Evolutionary conservation across 2,329 filamentous ascomycete genomes (phyloP), one percentile per base, ranked within the genome.

Genomic region (Trichophyton simii): DNA sequence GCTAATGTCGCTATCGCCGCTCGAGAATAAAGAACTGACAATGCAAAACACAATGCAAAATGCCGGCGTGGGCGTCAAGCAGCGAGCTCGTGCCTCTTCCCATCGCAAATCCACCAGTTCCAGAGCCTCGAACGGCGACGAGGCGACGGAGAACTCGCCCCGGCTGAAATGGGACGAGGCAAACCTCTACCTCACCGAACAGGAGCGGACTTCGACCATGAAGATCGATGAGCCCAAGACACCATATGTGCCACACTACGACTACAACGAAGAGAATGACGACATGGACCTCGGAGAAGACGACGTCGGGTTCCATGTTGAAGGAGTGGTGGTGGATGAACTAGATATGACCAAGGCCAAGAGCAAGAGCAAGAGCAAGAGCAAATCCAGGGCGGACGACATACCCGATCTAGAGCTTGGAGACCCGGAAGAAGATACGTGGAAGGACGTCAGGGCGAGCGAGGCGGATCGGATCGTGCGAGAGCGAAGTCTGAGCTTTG

Each of bases 181-280:
- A 54, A 99, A 99, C 72, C 82, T 99, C 36, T 99, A 96, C 76
- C 82, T 99, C 60, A 94, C 94, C 6, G 94, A 99, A 77, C 92
- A 97, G 75, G 90, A 97, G 76, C 91, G 89, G 75, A 90, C 86
- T 63, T 87, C 88, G 64, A 96, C 91, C 63, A 99, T 99, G 94
- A 99, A 97, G 81, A 99, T 99, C 66, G 89, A 91, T 67, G 94
- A 99, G 78, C 94, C 94, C 64, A 99, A 99, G 81, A 99, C 94
- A 6, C 94, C 94, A 3, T 99, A 92, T 73, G 94, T 90, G 41
- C 88, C 87, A 71, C 89, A 91, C 70, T 96, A 96, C 75, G 89
- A 97, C 71, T 91, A 91, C 3, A 74, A 85, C 48, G 90, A 96
- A 70, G 92, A 97, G 65, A 89, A 90, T 59, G 87, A 87, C 38